Conservation (phyloP, 768 basidiomycete species). For the Hydnomerulius pinastri region DNA sequence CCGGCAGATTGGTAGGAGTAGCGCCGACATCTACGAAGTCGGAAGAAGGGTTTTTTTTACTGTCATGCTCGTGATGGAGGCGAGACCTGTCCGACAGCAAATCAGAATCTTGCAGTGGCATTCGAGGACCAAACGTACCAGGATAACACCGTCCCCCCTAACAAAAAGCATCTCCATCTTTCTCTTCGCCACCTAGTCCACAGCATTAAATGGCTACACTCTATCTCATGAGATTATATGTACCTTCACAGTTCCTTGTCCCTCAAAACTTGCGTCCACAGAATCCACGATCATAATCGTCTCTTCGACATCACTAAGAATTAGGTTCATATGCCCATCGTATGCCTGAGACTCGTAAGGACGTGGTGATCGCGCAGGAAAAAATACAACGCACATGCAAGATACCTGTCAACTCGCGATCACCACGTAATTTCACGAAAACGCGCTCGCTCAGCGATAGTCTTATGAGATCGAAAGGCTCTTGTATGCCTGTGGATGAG, state of each 20-base stretch:
- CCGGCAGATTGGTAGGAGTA: constrained; percentile 23
- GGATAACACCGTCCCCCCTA: constrained; percentile 93
- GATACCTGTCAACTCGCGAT: constrained; percentile 87
- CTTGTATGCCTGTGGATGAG: constrained; percentile 77
- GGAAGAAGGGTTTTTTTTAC: too few species aligned
- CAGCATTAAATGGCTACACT: background rate
- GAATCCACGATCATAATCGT: constrained; percentile 94
- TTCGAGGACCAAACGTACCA: constrained; percentile 53
- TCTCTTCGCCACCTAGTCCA: constrained; percentile 78
- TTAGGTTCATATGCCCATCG: constrained; percentile 99
- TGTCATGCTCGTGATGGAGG: constrained; percentile 72
- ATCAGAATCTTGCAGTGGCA: constrained; percentile 10
- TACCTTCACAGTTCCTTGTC: constrained; percentile 68
- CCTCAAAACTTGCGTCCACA: constrained; percentile 61
- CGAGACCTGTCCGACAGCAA: constrained; percentile 58
- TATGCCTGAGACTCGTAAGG: constrained; percentile 69
- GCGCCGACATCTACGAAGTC: constrained; percentile 2
- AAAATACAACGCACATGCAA: constrained; percentile 69
- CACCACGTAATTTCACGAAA: constrained; percentile 95
- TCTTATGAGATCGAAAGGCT: constrained; percentile 96
- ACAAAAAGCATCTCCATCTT: constrained; percentile 99
- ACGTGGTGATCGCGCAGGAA: constrained; percentile 1
- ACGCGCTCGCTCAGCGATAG: constrained; percentile 97
- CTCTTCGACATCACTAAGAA: constrained; percentile 96
- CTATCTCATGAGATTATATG: constrained; percentile 11